Evolutionary conservation across 495 filamentous ascomycete genomes (phyloP).

Genomic region (Aspergillus coremiiformis): DNA sequence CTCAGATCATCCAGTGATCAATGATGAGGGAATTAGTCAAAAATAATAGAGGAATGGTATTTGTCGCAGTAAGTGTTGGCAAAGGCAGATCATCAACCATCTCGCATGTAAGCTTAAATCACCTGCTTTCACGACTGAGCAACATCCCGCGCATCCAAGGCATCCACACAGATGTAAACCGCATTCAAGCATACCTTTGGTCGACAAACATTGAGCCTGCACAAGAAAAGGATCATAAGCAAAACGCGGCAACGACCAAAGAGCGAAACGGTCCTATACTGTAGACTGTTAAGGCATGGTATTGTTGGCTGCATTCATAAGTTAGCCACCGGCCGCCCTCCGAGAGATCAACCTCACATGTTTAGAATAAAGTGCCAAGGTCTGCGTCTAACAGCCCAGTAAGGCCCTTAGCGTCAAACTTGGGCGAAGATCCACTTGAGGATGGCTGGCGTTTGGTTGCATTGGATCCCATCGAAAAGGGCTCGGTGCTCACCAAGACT

Average conservation of each 20-base stretch:
- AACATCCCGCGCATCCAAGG: background rate
- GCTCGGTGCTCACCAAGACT: background rate
- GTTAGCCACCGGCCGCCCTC: background rate
- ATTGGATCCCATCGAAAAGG: background rate
- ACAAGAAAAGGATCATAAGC: background rate
- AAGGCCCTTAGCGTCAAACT: background rate
- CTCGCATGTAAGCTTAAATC: background rate
- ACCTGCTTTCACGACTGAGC: background rate
- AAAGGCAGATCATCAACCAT: background rate
- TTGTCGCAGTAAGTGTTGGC: background rate
- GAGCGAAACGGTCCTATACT: background rate
- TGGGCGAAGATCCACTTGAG: background rate
- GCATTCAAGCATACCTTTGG: background rate
- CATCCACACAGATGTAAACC: background rate
- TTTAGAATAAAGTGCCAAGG: constrained; percentile 30
- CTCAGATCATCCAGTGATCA: background rate
- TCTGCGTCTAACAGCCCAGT: constrained; percentile 20
- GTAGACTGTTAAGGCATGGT: background rate
- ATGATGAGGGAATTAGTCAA: background rate
- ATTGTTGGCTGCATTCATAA: background rate
- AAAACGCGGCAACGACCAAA: background rate
- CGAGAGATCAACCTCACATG: background rate
- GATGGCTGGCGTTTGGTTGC: background rate
- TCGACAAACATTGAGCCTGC: background rate
- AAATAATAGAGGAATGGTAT: background rate